These are phyloP conservation scores for Beauveria caledonica DNA, from an alignment of 2,329 filamentous ascomycete genomes.

Conservation along the genomic window DNA sequence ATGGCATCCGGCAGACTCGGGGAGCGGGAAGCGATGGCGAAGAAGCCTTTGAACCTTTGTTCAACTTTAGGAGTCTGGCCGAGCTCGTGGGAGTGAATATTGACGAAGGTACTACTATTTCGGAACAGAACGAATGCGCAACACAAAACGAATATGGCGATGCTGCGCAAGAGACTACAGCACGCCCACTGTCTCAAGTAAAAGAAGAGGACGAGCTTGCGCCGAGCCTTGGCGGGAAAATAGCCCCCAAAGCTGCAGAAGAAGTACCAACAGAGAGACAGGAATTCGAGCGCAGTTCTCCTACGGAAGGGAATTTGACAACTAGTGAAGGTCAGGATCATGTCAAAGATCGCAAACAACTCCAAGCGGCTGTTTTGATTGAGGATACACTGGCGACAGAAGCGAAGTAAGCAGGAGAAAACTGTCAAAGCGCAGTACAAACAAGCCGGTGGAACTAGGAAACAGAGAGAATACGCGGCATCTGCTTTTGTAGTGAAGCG, in stretches of 20 bases:
- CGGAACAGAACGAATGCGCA: conserved; percentile 15
- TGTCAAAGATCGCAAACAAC: not conserved
- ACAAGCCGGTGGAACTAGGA: too few relatives aligned
- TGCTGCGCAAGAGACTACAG: conserved; percentile 16
- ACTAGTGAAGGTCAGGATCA: not conserved
- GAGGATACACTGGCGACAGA: not conserved
- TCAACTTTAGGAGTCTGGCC: conserved; percentile 83
- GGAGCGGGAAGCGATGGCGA: conserved; percentile 43
- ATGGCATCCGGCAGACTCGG: conserved; percentile 32
- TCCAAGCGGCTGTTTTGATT: not conserved
- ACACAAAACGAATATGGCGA: conserved; percentile 8
- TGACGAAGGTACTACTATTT: conserved; percentile 33
- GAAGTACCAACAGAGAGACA: conserved; percentile 7
- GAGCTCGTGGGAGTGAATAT: conserved; percentile 68
- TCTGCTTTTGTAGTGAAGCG: not conserved
- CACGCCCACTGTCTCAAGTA: conserved; percentile 28
- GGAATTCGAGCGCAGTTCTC: not conserved
- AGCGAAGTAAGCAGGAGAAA: not conserved
- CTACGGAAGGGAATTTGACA: not conserved
- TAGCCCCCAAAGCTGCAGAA: not conserved
- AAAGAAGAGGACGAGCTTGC: conserved; percentile 29
- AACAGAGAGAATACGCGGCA: too few relatives aligned
- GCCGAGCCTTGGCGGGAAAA: conserved; percentile 21
- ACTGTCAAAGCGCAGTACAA: too few relatives aligned
- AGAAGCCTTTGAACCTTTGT: conserved; percentile 63